phyloP scores from a whole-genome alignment of 352 stramenopile genomes.

The Lagenidium sp. region DNA sequence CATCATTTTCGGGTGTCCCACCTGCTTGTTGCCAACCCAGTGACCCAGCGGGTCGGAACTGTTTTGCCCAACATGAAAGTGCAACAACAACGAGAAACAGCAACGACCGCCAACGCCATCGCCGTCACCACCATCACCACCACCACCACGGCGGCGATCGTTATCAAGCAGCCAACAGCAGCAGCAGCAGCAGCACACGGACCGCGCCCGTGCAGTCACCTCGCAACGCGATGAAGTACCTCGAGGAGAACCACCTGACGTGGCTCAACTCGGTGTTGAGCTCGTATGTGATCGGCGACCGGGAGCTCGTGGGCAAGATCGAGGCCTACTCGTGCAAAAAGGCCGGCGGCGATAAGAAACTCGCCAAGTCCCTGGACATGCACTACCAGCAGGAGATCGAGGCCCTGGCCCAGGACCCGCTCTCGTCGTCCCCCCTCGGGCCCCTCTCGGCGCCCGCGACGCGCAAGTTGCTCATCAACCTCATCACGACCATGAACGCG shows the following conservation, averaged over 20 bases:
- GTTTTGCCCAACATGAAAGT: no score
- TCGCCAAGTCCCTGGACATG: conserved; percentile 84
- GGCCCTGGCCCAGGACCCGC: conserved; percentile 31
- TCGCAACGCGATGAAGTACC: conserved; percentile 90
- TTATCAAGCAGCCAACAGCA: no score
- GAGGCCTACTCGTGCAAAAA: conserved; percentile 93
- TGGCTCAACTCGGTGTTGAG: conserved; percentile 87
- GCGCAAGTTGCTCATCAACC: conserved; percentile 87
- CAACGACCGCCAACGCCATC: no score
- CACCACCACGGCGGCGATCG: no score
- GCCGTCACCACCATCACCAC: no score
- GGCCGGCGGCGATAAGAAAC: conserved; percentile 86
- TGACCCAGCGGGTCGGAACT: no score
- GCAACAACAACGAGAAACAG: no score
- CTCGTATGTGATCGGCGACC: conserved; percentile 81
- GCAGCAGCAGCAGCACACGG: no score
- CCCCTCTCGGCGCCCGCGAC: conserved; percentile 66
- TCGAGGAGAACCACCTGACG: conserved; percentile 86
- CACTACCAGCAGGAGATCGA: conserved; percentile 82
- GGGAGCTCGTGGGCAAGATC: conserved; percentile 79
- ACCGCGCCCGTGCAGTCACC: no score
- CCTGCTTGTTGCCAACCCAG: no score
- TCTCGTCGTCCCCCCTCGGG: conserved; percentile 71
- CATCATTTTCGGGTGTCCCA: no score
- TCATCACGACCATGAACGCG: conserved; percentile 93